Percentiles rank a stretch among this genome's conserved stretches.
phyloP scores from a whole-genome alignment of 2,329 filamentous ascomycete species.

The Claviceps monticola region DNA sequence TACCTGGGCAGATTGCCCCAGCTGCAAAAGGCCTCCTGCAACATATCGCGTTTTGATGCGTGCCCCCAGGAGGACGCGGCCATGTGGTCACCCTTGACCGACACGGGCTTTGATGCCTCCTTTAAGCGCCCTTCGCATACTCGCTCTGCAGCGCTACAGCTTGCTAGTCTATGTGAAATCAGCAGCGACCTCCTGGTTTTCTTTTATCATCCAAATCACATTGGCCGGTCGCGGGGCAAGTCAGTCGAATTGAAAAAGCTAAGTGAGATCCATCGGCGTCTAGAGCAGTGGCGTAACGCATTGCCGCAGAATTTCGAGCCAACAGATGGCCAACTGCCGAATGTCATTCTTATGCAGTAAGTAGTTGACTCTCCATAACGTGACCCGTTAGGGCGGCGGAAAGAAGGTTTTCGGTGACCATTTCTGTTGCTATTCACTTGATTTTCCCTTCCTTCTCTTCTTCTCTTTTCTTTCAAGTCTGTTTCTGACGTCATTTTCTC shows the following conservation, averaged over 20 bases:
- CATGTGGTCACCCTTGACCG: slow-evolving; percentile 78
- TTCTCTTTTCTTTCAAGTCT: background rate
- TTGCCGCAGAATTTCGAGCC: slow-evolving; percentile 79
- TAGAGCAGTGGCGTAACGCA: slow-evolving; percentile 79
- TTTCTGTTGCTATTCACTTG: no score
- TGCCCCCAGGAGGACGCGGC: slow-evolving; percentile 80
- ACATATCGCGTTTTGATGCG: slow-evolving; percentile 78
- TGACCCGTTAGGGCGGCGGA: background rate
- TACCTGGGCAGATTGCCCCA: slow-evolving; percentile 88
- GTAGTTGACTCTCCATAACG: slow-evolving; percentile 21
- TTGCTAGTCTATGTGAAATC: slow-evolving; percentile 79
- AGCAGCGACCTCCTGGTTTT: slow-evolving; percentile 78
- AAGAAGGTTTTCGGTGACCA: background rate
- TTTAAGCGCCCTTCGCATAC: slow-evolving; percentile 71
- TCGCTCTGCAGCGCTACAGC: slow-evolving; percentile 66
- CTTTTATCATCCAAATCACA: slow-evolving; percentile 75
- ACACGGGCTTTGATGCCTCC: slow-evolving; percentile 60
- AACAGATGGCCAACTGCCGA: slow-evolving; percentile 77
- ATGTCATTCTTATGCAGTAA: slow-evolving; percentile 72
- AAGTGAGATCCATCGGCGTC: slow-evolving; percentile 75
- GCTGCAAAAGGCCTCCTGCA: slow-evolving; percentile 64
- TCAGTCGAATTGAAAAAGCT: slow-evolving; percentile 81
- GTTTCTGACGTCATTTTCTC: slow-evolving; percentile 11
- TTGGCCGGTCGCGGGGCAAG: slow-evolving; percentile 54
- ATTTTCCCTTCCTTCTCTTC: background rate